Evolutionary conservation across 1,284 basidiomycete species (phyloP).

Genomic region (Phellinidium pouzarii): DNA sequence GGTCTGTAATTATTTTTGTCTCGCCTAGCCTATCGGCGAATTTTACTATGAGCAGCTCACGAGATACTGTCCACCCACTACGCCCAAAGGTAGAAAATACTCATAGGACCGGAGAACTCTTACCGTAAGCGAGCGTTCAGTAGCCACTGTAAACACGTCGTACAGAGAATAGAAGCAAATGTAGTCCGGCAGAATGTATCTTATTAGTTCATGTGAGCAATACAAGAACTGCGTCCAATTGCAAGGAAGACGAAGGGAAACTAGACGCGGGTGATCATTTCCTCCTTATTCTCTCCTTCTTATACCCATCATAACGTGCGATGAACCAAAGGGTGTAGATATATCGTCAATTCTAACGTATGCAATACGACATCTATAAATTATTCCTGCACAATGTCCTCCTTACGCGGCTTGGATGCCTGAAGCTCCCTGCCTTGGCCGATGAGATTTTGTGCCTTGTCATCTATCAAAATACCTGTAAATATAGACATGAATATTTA

Average conservation of each 20-base stretch:
- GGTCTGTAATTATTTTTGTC: background rate
- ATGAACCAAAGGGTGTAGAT: background rate
- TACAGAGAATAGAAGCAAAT: background rate
- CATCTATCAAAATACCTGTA: slow-evolving; percentile 64
- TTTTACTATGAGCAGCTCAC: background rate
- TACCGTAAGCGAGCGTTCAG: background rate
- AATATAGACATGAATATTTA: slow-evolving; percentile 18
- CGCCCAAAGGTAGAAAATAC: background rate
- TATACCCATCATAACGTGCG: background rate
- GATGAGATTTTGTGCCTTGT: slow-evolving; percentile 65
- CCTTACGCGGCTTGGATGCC: slow-evolving; percentile 72
- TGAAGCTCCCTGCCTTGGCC: slow-evolving; percentile 72
- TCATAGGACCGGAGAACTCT: background rate
- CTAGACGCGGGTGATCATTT: background rate
- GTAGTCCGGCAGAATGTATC: background rate
- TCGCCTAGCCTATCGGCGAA: background rate
- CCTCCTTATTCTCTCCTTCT: background rate
- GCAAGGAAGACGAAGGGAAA: background rate
- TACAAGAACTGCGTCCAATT: background rate
- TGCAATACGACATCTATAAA: slow-evolving; percentile 5
- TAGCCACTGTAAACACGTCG: background rate
- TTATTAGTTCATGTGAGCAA: background rate
- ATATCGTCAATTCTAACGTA: slow-evolving; percentile 8
- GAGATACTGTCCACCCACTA: background rate
- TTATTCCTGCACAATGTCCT: slow-evolving; percentile 80